A percentile compares a stretch with the other conserved stretches of the same genome.
Conservation (phyloP, 805 yeast genomes). For the Starmera amethionina region DNA sequence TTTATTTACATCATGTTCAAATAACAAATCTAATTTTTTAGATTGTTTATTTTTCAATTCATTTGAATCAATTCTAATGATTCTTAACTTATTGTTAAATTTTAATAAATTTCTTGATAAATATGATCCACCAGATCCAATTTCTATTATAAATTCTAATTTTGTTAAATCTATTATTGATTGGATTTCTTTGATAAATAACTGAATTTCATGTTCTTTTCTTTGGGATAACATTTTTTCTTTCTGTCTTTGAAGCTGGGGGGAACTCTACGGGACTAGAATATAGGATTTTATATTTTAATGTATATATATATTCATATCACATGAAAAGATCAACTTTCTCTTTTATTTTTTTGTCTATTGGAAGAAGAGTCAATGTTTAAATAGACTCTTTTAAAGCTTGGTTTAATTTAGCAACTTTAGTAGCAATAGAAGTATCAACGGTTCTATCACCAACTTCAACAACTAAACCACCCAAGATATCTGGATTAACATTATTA, state of each 20-base stretch:
- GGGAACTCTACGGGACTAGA: neutral
- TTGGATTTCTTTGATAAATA: neutral
- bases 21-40: too few species aligned
- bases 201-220: neutral
- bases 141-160: neutral
- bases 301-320: too few species aligned
- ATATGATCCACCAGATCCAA: neutral
- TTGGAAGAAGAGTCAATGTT: slow-evolving; percentile 7
- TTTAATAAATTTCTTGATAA: neutral
- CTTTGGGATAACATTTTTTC: neutral
- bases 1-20: too few species aligned
- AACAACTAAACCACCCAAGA: slow-evolving; percentile 91
- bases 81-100: too few species aligned
- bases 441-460: slow-evolving; percentile 96
- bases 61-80: too few species aligned
- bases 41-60: too few species aligned
- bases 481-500: slow-evolving; percentile 80
- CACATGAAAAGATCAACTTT: neutral
- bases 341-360: neutral
- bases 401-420: slow-evolving; percentile 83
- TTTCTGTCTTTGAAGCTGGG: neutral
- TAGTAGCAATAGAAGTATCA: slow-evolving; percentile 79
- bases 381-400: slow-evolving; percentile 80
- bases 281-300: too few species aligned
- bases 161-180: neutral